Base-by-base conservation (phyloP, 176 grass and related monocot genomes). In the Stipa capillata region DNA sequence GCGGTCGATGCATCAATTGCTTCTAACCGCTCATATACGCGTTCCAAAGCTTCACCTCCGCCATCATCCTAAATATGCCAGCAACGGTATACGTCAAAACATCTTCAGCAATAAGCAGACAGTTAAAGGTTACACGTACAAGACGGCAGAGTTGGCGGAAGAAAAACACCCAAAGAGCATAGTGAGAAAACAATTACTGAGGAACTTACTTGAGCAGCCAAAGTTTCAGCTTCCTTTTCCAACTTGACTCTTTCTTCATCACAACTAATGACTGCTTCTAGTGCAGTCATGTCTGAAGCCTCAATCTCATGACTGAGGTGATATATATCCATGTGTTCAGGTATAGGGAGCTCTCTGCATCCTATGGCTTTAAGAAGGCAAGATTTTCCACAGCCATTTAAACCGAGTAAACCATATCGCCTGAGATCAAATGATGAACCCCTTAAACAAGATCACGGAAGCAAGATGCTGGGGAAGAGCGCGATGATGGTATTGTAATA, bases 351-450 rank as follows among this genome's bases (percentile, higher is more conserved):
- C 74, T 91, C 92, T 69, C 88, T 83, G 79, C 69, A 85, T 48
- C 94, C 91, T 74, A 97, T 80, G 42, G 94, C 86, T 72, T 82
- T 53, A 23, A 94, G 91, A 34, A 94, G 89, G 14, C 86, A 91
- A 57, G 91, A 97, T 67, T 97, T 97, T 1, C 89, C 94, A 54
- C 94, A 97, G 43, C 94, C 91, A 77, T 97, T 97, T 25, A 94
- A 67, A 39, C 94, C 94, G 54, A 97, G 89, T 73, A 97, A 49
- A 74, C 91, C 91, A 78, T 97, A 97, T 16, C 89, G 91, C 81
- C 94, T 93, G 59, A 24, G 74, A 82, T 39, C 16, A 82, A 35
- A 65, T 76, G 42, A 65, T 76, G 42, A 57, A 75, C 23, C 35
- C 9, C 18, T 59, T 23, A 75, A 28, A 36, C 24, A 76, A 31